Conservation (phyloP, 352 stramenopile species). For the Phytophthora rubi region DNA sequence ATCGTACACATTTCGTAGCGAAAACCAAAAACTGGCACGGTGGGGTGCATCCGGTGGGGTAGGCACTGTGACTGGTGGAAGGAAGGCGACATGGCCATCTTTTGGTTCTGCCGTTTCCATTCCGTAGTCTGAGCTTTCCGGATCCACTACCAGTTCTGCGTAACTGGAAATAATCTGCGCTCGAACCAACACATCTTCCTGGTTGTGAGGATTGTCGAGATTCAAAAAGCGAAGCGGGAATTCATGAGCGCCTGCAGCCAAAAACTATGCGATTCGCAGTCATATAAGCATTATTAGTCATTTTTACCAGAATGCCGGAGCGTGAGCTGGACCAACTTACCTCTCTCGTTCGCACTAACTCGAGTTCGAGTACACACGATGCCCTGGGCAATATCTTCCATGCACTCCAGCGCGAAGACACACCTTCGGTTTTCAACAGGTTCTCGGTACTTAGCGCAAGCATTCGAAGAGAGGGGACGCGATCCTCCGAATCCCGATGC, state of each 20-base stretch:
- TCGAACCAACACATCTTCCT: slow-evolving; percentile 62
- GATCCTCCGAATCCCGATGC: slow-evolving; percentile 8
- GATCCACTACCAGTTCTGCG: slow-evolving; percentile 78
- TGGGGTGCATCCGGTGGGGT: slow-evolving; percentile 55
- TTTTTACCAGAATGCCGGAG: neutral
- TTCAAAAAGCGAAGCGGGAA: slow-evolving; percentile 78
- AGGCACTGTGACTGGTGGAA: slow-evolving; percentile 78
- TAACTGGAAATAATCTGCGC: slow-evolving; percentile 89
- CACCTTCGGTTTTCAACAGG: slow-evolving; percentile 3
- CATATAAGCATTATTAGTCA: slow-evolving; percentile 10
- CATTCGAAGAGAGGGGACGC: slow-evolving; percentile 50
- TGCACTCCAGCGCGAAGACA: slow-evolving; percentile 25
- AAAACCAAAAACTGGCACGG: slow-evolving; percentile 85
- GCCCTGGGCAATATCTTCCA: slow-evolving; percentile 61
- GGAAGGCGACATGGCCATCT: slow-evolving; percentile 64
- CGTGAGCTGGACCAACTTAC: slow-evolving; percentile 36
- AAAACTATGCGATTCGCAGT: slow-evolving; percentile 34
- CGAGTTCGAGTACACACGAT: slow-evolving; percentile 68
- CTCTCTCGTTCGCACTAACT: slow-evolving; percentile 68
- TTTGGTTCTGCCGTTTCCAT: slow-evolving; percentile 27
- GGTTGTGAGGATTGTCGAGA: slow-evolving; percentile 81
- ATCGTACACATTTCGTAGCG: slow-evolving; percentile 86
- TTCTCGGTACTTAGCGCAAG: slow-evolving; percentile 52
- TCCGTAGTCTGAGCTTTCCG: slow-evolving; percentile 66
- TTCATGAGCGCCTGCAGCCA: slow-evolving; percentile 60